These are phyloP conservation scores for Hanseniaspora nectarophila DNA, from an alignment of 805 yeast species.

Conservation along the genomic window DNA sequence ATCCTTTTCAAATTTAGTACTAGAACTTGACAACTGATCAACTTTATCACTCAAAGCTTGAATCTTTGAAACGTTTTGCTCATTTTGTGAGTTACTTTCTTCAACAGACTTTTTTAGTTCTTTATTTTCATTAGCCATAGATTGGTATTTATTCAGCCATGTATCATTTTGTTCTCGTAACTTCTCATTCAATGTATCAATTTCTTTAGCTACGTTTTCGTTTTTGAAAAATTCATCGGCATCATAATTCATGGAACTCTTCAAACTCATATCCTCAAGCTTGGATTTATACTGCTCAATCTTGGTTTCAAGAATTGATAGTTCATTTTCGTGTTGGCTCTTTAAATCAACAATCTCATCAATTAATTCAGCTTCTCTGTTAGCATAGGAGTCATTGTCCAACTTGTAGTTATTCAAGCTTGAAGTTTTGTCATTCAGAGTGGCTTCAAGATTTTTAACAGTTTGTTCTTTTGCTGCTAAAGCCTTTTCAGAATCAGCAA, in stretches of 20 bases:
- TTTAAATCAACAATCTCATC: conserved; percentile 18
- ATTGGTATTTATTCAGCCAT: conserved; percentile 38
- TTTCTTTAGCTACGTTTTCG: conserved; percentile 35
- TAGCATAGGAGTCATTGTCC: conserved; percentile 16
- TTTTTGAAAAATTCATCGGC: conserved; percentile 7
- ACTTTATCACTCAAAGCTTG: conserved; percentile 11
- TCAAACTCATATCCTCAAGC: conserved; percentile 34
- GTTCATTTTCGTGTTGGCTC: conserved; percentile 34
- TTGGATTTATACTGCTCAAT: conserved; percentile 57
- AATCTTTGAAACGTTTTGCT: conserved; percentile 14
- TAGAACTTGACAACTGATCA: not conserved
- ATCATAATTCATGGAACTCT: not conserved
- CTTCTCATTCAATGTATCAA: conserved; percentile 62
- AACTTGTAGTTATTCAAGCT: conserved; percentile 21
- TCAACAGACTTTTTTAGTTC: not conserved
- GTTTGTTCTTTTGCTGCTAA: conserved; percentile 15
- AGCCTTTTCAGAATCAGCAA: conserved; percentile 19
- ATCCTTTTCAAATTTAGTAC: conserved; percentile 1
- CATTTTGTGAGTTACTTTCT: conserved; percentile 28
- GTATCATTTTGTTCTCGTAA: conserved; percentile 73
- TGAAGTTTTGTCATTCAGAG: conserved; percentile 29
- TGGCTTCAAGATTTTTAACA: conserved; percentile 24
- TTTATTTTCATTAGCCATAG: conserved; percentile 35
- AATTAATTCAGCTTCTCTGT: conserved; percentile 1
- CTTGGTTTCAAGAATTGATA: conserved; percentile 50